A percentile compares a stretch with the other conserved stretches of the same genome.
Evolutionary conservation across 2,329 filamentous ascomycete genomes (phyloP).

Genomic region (Fusarium burgessii): DNA sequence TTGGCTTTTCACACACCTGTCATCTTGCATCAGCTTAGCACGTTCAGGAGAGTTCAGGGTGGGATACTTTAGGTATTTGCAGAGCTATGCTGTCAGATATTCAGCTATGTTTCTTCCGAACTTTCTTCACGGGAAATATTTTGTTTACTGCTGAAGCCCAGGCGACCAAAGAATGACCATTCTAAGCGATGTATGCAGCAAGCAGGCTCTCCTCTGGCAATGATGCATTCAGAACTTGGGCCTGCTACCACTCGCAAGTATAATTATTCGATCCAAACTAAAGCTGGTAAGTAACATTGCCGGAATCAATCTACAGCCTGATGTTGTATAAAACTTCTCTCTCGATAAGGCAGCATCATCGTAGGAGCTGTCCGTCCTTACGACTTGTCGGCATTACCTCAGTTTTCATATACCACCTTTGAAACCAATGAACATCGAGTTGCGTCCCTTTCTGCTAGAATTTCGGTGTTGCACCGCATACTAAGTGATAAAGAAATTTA

Average conservation of each 20-base stretch:
- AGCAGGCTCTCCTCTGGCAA: background rate
- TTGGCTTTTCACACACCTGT: constrained; percentile 2
- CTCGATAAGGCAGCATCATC: background rate
- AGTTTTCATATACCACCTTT: background rate
- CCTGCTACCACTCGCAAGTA: background rate
- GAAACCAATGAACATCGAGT: background rate
- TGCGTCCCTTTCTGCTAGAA: background rate
- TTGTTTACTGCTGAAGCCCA: background rate
- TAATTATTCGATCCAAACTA: background rate
- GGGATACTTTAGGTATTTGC: too few species aligned
- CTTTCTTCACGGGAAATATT: background rate
- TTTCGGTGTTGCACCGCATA: background rate
- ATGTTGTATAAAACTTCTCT: background rate
- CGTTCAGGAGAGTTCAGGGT: background rate
- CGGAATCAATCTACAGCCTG: too few species aligned
- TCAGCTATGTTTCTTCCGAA: background rate
- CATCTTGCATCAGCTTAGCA: constrained; percentile 19
- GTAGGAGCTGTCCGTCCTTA: background rate
- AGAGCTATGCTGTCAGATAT: background rate
- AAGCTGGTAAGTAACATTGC: background rate
- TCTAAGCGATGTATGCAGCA: background rate
- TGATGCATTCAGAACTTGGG: background rate
- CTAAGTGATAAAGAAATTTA: too few species aligned
- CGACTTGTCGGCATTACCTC: background rate
- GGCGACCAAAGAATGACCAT: background rate